Base-by-base conservation (phyloP, 208 protist genomes). In the Herpetomonas tarakana region DNA sequence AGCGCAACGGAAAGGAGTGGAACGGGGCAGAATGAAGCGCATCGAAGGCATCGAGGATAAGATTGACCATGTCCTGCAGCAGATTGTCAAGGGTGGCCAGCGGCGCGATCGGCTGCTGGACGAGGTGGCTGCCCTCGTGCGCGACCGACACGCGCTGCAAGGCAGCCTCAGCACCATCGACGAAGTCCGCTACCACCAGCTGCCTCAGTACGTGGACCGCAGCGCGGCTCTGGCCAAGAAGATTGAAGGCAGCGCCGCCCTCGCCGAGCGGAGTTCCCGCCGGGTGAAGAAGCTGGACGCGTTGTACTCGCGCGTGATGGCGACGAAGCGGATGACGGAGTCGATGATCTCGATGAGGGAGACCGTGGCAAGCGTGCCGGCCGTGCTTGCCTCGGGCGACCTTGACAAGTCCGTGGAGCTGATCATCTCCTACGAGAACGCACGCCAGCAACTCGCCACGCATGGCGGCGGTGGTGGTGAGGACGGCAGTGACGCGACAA, bases 391-490 rank as follows among this genome's bases (percentile, higher is more conserved):
- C 2, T 14, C 57, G 0, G 74, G 67, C 4, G 82, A 89, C 30
- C 53, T 91, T n/a, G 75, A 80, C 14, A 59, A 64, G 18, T 80
- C 64, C 3, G 78, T 90, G 39, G 56, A 78, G 54, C 68, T 88
- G 7, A 67, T 94, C 27, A 62, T 55, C 19, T 76, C 74, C 51
- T 94, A 90, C 59, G 77, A 89, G 46, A 71, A 64, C 54, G 88
- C 88, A 28, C 71, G 71, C 28, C 52, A 51, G 2, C 59, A 78
- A 30, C 31, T 91, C 26, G 41, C 59, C 9, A 46, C 44, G n/a
- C 22, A 38, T 72, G 1, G 39, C 57, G 0, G 12, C 41, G 18
- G 18, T 38, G 9, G 30, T 52, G 21, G 38, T 27, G 51, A 38
- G 6, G 28, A 6, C 21, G 21, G 21, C 18, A 12, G 52, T 18